Evolutionary conservation across 768 basidiomycete species (phyloP), one percentile per base, ranked within the genome.

Genomic region (Hygrophorus pudorinus): DNA sequence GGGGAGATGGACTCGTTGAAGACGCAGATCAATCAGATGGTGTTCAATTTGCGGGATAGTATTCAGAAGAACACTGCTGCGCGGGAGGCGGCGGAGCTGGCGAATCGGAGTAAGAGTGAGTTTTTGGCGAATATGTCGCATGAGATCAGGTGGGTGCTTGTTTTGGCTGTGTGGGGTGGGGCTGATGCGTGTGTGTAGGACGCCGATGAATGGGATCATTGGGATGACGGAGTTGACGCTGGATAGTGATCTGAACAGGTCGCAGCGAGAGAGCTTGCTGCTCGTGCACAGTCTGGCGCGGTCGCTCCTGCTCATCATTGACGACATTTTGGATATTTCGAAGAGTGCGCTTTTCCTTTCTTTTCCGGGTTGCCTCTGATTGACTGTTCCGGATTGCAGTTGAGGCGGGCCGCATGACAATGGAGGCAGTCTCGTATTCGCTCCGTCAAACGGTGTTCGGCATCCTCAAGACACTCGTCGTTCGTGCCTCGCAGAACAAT

Each of bases 21-120:
- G n/a, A n/a, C n/a, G n/a, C n/a, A n/a, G n/a, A n/a, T 94, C 70
- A 93, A 93, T 55, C 88, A 96, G 65, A 99, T 98, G 96, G 90
- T 99, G 45, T 94, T 89, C 71, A 93, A 93, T 55, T 74, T 99
- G 64, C 74, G 96, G 18, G 93, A 98, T 59, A 82, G 79, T 52
- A 96, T 99, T 42, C 94, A 97, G 75, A 96, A 93, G 81, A 98
- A 99, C 59, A 98, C 92, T 1, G 87, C 88, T 16, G 96, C 96
- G 5, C 78, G 93, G 57, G 93, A 97, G 62, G 92, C 93, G 0
- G 96, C 96, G 34, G 96, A 99, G 64, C 63, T 94, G 57, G 96
- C 96, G n/a, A 98, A 99, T 62, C 77, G 89, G 64, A 83, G 78
- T 62, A 98, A 99, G 73, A 87, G 84, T 34, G 96, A 99, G 66